Evolutionary conservation across 768 basidiomycete genomes (phyloP), one percentile per base, ranked within the genome.

Genomic region (Podaxis rugospora): DNA sequence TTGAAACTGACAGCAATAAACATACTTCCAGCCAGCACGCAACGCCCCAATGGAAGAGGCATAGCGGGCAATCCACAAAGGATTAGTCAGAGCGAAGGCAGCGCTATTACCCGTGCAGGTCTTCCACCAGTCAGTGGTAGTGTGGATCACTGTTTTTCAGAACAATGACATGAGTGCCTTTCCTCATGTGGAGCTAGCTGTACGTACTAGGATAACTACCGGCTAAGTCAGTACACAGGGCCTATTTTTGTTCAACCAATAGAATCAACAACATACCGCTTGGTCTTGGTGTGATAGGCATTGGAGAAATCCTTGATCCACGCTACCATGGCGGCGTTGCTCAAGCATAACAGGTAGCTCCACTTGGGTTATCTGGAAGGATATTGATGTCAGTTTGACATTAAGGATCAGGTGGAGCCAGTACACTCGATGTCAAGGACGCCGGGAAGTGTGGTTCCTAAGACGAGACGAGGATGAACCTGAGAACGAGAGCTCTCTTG

Each of bases 81-180:
- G 84, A 67, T 81, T 86, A 4, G 57, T 73, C 79, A 2, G 66
- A 57, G 0, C 67, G 78, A 63, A 89, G 88, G 3, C 71, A 72
- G 13, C 74, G 58, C 78, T 83, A 68, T 86, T 83, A 0, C 82
- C 85, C 2, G 88, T 89, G 69, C 88, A 89, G 7, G 76, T 78
- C 9, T 65, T 81, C 88, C 88, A 89, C 87, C 87, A 89, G 68
- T 80, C 74, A 10, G 84, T 86, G 3, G 82, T 85, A 28, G 83
- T 83, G 64, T 88, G 88, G 59, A 62, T 65, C 28, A 27, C 50
- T 49, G 63, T 13, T 44, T 44, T 44, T n/a, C 32, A 32, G 32
- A 16, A 16, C 5, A n/a, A n/a, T 44, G 42, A 44, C 6, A 18
- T 44, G 6, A 9, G 42, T 44, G 18, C 5, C n/a, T 32, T n/a